Percentiles rank a stretch among this genome's conserved stretches.
Conservation (phyloP, 495 filamentous ascomycete genomes). For the Penicillium goetzii region DNA sequence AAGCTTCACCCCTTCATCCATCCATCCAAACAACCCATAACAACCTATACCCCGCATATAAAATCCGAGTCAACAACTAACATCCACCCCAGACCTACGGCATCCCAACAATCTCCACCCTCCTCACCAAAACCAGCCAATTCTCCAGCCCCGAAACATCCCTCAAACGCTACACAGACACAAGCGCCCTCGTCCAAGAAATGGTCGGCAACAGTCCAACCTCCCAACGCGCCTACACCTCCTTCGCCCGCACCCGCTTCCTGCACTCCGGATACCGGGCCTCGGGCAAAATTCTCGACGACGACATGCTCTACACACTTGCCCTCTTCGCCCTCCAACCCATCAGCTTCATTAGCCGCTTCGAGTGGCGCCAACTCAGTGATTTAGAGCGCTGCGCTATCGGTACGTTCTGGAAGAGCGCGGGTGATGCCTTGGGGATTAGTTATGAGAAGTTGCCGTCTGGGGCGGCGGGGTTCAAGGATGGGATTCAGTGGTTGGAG, state of each 20-base stretch:
- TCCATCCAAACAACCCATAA: not conserved
- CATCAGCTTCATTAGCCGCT: constrained; percentile 57
- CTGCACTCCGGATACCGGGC: constrained; percentile 64
- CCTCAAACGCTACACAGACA: constrained; percentile 68
- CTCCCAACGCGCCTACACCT: constrained; percentile 50
- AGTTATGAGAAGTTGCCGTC: constrained; percentile 51
- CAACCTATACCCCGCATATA: not conserved
- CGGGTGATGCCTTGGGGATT: constrained; percentile 65
- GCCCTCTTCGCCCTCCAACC: constrained; percentile 65
- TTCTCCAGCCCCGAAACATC: constrained; percentile 56
- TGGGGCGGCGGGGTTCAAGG: constrained; percentile 49
- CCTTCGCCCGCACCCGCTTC: constrained; percentile 68
- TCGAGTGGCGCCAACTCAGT: constrained; percentile 66
- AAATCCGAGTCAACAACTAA: not conserved
- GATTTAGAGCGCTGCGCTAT: constrained; percentile 68
- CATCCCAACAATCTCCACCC: constrained; percentile 61
- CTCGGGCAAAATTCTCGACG: constrained; percentile 62
- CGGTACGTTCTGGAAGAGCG: constrained; percentile 66
- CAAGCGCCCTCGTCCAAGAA: constrained; percentile 60
- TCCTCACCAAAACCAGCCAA: constrained; percentile 62
- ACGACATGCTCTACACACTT: constrained; percentile 71
- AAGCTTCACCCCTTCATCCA: not conserved
- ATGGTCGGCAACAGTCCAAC: constrained; percentile 52
- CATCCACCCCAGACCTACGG: constrained; percentile 61
- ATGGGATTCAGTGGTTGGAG: constrained; percentile 69